These are phyloP conservation scores for Talaromyces pinophilus DNA, from an alignment of 2,329 filamentous ascomycete species.

Conservation along the genomic window DNA sequence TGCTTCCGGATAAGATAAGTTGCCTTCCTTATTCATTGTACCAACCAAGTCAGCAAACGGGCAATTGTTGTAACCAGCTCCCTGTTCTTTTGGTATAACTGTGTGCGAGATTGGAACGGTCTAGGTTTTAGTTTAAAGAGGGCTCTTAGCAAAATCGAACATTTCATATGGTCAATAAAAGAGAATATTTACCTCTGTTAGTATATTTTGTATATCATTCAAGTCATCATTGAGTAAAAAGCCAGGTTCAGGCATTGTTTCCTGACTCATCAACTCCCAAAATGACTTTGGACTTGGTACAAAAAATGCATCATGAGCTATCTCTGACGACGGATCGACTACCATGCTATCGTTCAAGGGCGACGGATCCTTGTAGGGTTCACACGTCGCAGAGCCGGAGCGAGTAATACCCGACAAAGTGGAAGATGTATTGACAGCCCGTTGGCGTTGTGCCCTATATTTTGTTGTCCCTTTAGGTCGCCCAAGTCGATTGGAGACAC, in stretches of 20 bases:
- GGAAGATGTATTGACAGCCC: not conserved
- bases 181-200: not conserved
- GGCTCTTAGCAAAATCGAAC: not conserved
- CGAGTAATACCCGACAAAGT: not conserved
- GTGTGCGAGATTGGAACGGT: not conserved
- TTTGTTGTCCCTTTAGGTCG: conserved; percentile 5
- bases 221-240: not conserved
- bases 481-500: conserved; percentile 5
- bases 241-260: not conserved
- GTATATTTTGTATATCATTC: not conserved
- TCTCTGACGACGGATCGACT: not conserved
- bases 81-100: not conserved
- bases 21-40: not conserved
- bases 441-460: not conserved
- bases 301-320: not conserved
- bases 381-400: not conserved
- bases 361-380: not conserved
- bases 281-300: not conserved
- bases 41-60: not conserved
- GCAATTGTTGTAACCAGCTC: not conserved
- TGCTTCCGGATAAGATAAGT: not conserved
- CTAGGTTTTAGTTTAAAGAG: not conserved
- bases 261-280: not conserved
- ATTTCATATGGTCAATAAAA: not conserved
- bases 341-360: not conserved